Evolutionary conservation across 257 asterid genomes (phyloP).

Genomic region (Catharanthus roseus): DNA sequence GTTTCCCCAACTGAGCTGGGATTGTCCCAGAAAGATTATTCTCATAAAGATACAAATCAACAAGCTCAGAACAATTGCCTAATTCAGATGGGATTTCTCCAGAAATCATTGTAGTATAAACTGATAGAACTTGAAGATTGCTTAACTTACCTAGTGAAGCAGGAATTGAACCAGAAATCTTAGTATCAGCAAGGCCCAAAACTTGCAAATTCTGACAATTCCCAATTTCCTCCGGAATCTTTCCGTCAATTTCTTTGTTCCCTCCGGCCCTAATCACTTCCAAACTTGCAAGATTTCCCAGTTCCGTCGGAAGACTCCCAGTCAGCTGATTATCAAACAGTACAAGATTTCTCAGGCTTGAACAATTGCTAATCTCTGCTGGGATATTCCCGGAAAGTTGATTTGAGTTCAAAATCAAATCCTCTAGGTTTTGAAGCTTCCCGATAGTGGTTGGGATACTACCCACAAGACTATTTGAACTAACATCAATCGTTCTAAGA

Average conservation of each 20-base stretch:
- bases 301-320: slow-evolving; percentile 47
- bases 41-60: slow-evolving; percentile 52
- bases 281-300: slow-evolving; percentile 40
- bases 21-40: slow-evolving; percentile 55
- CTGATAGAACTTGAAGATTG: slow-evolving; percentile 52
- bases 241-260: slow-evolving; percentile 55
- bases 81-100: slow-evolving; percentile 57
- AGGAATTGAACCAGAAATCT: slow-evolving; percentile 58
- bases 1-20: slow-evolving; percentile 58
- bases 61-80: slow-evolving; percentile 67
- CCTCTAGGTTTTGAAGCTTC: slow-evolving; percentile 45
- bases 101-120: slow-evolving; percentile 64
- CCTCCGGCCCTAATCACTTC: slow-evolving; percentile 61
- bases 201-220: slow-evolving; percentile 44
- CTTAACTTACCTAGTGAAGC: slow-evolving; percentile 47
- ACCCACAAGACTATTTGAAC: slow-evolving; percentile 54
- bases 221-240: slow-evolving; percentile 54
- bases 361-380: slow-evolving; percentile 42
- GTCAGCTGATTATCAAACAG: slow-evolving; percentile 58
- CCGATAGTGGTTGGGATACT: slow-evolving; percentile 43
- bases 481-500: slow-evolving; percentile 43
- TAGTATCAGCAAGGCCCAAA: slow-evolving; percentile 65
- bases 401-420: slow-evolving; percentile 44
- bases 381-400: slow-evolving; percentile 56
- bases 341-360: slow-evolving; percentile 32